Evolutionary conservation across 225 moss, liverwort and hornwort genomes (phyloP).

Genomic region (Sphagnum tenellum): DNA sequence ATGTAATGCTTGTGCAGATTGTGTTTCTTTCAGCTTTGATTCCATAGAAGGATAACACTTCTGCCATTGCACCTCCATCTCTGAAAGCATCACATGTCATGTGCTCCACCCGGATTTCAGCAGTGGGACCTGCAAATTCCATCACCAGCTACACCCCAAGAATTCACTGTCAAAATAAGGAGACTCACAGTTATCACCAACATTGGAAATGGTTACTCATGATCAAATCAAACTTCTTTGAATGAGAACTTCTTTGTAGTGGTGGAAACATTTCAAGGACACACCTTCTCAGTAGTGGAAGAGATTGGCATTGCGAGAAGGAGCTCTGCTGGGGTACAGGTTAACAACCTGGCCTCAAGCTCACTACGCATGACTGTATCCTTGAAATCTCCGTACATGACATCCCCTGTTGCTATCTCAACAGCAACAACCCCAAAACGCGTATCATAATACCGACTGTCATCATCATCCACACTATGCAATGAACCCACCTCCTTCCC

Average conservation of each 20-base stretch:
- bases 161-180: not conserved
- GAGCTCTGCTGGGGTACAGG: conserved; percentile 81
- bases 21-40: conserved; percentile 22
- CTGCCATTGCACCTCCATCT: conserved; percentile 86
- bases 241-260: too few species aligned
- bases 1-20: not conserved
- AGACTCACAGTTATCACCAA: too few species aligned
- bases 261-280: not conserved
- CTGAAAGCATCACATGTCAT: conserved; percentile 72
- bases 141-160: conserved; percentile 51
- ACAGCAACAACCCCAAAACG: conserved; percentile 84
- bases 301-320: conserved; percentile 81
- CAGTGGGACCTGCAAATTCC: conserved; percentile 73
- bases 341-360: conserved; percentile 67
- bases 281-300: conserved; percentile 78
- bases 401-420: conserved; percentile 85
- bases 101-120: conserved; percentile 78
- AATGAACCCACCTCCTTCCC: conserved; percentile 15
- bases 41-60: conserved; percentile 70
- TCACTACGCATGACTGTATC: conserved; percentile 82
- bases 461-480: conserved; percentile 22
- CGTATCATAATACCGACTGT: conserved; percentile 57
- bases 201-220: too few species aligned
- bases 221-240: too few species aligned
- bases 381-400: conserved; percentile 79